Conservation (phyloP, 2,329 filamentous ascomycete genomes). For the Beauveria australis region DNA sequence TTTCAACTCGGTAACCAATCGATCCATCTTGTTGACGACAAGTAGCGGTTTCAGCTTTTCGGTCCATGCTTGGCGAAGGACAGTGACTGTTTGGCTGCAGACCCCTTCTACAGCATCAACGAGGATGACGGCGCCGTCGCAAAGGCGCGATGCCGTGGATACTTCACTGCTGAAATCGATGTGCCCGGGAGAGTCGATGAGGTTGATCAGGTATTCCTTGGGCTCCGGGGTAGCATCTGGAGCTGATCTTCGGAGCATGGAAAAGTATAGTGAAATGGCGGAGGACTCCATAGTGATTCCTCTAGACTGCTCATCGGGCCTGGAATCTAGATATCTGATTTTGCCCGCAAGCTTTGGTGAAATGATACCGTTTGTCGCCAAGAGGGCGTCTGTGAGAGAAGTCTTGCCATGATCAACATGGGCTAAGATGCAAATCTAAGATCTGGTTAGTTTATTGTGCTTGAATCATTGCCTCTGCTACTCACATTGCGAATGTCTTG, state of each 20-base stretch:
- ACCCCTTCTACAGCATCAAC: conserved; percentile 97
- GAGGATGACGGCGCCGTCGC: conserved; percentile 87
- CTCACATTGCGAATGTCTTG: conserved; percentile 87
- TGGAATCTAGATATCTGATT: conserved; percentile 93
- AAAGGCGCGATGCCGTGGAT: conserved; percentile 86
- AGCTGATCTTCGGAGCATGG: conserved; percentile 67
- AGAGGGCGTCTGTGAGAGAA: conserved; percentile 87
- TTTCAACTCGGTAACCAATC: conserved; percentile 85
- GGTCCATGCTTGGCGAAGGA: conserved; percentile 87
- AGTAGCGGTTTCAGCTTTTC: conserved; percentile 92
- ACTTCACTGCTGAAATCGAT: conserved; percentile 99
- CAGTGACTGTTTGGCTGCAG: conserved; percentile 96
- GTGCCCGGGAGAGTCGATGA: conserved; percentile 96
- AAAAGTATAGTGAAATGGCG: conserved; percentile 93
- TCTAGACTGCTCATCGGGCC: conserved; percentile 88
- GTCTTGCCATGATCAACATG: conserved; percentile 99
- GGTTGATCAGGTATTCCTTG: conserved; percentile 90
- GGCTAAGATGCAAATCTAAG: conserved; percentile 84
- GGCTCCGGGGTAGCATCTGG: conserved; percentile 61
- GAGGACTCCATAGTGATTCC: conserved; percentile 99
- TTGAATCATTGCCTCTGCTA: conserved; percentile 14
- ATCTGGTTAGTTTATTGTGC: neutral
- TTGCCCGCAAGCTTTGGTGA: conserved; percentile 96
- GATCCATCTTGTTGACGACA: conserved; percentile 98
- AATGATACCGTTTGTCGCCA: conserved; percentile 98